These are phyloP conservation scores for Yamadazyma epiphylla DNA, from an alignment of 1,139 yeast species.

Conservation along the genomic window DNA sequence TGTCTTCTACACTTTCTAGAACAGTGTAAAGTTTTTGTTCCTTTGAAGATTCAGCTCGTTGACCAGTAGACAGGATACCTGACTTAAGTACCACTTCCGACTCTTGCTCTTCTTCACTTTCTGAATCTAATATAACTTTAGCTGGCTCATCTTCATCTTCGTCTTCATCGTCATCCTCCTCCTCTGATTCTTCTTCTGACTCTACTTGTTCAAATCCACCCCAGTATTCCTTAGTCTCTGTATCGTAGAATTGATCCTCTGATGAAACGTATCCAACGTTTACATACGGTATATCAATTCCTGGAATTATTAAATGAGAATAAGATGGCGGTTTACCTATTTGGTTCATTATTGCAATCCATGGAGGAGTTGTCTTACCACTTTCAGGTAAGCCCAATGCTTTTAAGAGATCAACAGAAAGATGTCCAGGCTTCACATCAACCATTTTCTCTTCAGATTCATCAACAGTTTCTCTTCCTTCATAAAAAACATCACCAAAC, in stretches of 20 bases:
- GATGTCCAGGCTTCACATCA: conserved; percentile 61
- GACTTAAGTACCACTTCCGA: conserved; percentile 6
- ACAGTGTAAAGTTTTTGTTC: conserved; percentile 25
- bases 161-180: conserved; percentile 17
- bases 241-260: conserved; percentile 11
- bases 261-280: conserved; percentile 31
- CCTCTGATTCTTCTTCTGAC: conserved; percentile 26
- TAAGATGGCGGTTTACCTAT: conserved; percentile 88
- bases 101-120: conserved; percentile 5
- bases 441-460: conserved; percentile 33
- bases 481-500: conserved; percentile 78
- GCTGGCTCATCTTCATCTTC: conserved; percentile 17
- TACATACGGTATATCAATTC: conserved; percentile 39
- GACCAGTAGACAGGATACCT: no score
- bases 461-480: conserved; percentile 64
- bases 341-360: conserved; percentile 70
- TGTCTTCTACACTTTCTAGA: conserved; percentile 19
- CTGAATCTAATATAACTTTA: conserved; percentile 11
- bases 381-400: conserved; percentile 72
- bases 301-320: conserved; percentile 58
- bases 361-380: conserved; percentile 60
- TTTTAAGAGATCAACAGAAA: conserved; percentile 53
- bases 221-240: conserved; percentile 29
- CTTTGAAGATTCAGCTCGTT: no score
- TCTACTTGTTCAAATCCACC: conserved; percentile 40